Evolutionary conservation across 805 yeast genomes (phyloP).

Genomic region (Candida jianshihensis): DNA sequence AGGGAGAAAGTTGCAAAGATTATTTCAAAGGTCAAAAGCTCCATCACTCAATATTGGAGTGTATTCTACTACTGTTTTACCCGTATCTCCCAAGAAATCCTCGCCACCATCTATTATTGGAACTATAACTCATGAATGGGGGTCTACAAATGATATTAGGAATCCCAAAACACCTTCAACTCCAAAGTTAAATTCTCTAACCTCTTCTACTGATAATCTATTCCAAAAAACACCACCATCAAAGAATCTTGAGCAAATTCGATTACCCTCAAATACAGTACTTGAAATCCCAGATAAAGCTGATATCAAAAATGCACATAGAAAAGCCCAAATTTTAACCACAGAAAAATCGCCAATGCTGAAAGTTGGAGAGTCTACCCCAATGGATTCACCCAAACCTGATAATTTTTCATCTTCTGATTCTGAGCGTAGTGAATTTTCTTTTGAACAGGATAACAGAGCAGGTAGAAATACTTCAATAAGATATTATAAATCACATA

Average conservation of each 20-base stretch:
- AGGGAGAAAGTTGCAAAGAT: constrained; percentile 17
- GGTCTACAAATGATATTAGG: constrained; percentile 11
- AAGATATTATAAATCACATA: constrained; percentile 38
- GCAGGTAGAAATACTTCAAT: constrained; percentile 49
- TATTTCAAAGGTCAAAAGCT: constrained; percentile 17
- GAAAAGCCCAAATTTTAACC: constrained; percentile 21
- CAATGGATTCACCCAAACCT: too few species aligned
- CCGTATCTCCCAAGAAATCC: constrained; percentile 11
- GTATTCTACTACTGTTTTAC: constrained; percentile 14
- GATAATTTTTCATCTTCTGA: not conserved
- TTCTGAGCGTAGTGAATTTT: constrained; percentile 30
- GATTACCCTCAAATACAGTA: constrained; percentile 15
- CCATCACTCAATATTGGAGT: constrained; percentile 10
- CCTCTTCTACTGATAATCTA: too few species aligned
- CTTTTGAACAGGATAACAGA: constrained; percentile 39
- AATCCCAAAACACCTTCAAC: not conserved
- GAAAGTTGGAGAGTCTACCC: too few species aligned
- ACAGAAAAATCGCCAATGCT: constrained; percentile 5
- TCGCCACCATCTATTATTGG: constrained; percentile 35
- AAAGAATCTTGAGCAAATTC: constrained; percentile 5
- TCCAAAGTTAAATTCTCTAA: too few species aligned
- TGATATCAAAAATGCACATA: constrained; percentile 14
- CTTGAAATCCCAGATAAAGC: constrained; percentile 14
- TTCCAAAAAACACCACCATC: constrained; percentile 1
- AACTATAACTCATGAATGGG: constrained; percentile 46